Percentiles rank a stretch among this genome's conserved stretches.
phyloP scores from a whole-genome alignment of 148 eudicot genomes.

The Camellia lanceoleosa region DNA sequence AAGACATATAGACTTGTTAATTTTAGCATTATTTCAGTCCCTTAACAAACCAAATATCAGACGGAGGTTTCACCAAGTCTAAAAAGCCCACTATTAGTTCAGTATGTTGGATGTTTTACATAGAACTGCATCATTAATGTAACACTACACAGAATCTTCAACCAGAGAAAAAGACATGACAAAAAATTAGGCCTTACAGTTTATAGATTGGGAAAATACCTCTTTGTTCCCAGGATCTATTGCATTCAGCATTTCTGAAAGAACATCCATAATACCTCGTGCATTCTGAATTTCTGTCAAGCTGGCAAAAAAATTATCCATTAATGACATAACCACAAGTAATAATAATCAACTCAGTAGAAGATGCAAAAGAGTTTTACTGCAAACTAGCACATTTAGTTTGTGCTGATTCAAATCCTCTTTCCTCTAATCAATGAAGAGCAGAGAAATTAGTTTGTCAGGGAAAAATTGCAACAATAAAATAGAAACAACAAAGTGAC shows the following conservation, averaged over 20 bases:
- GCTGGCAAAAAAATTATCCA: slow-evolving; percentile 31
- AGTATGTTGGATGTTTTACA: not conserved
- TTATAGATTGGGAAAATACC: slow-evolving; percentile 34
- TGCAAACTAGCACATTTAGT: not conserved
- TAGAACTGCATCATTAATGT: not conserved
- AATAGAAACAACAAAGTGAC: not conserved
- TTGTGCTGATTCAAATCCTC: not conserved
- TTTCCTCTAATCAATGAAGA: not conserved
- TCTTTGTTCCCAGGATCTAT: slow-evolving; percentile 77
- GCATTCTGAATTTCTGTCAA: slow-evolving; percentile 85
- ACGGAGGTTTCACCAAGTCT: slow-evolving; percentile 2
- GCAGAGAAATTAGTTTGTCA: not conserved
- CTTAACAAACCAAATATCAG: not conserved
- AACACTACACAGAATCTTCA: not conserved
- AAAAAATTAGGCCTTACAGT: not conserved
- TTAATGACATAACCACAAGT: not conserved
- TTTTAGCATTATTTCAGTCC: not conserved
- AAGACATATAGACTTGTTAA: not conserved
- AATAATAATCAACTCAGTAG: not conserved
- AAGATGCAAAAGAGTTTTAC: slow-evolving; percentile 6
- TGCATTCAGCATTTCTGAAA: slow-evolving; percentile 86
- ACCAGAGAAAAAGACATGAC: not conserved
- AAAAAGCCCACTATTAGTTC: not conserved
- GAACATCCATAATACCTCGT: slow-evolving; percentile 84
- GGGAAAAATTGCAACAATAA: not conserved